These are phyloP conservation scores for Lactifluus hygrophoroides DNA, from an alignment of 768 basidiomycete genomes.

Conservation along the genomic window DNA sequence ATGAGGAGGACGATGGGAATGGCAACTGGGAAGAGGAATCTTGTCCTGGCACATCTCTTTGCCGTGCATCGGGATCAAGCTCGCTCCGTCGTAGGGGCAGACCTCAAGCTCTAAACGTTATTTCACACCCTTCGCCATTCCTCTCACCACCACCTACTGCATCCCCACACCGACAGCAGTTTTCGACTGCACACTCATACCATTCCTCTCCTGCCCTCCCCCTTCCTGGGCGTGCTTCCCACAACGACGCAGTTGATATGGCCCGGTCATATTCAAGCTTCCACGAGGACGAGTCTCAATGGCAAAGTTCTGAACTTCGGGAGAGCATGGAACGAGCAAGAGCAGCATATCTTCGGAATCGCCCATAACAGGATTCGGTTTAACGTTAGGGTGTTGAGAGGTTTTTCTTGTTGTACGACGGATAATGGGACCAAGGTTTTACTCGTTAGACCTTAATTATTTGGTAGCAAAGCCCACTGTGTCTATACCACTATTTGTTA, in stretches of 20 bases:
- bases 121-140: constrained; percentile 26
- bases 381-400: not conserved
- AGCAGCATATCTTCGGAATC: constrained; percentile 25
- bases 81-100: constrained; percentile 22
- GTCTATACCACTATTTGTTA: constrained; percentile 3
- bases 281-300: constrained; percentile 40
- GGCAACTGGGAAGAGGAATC: constrained; percentile 71
- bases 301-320: constrained; percentile 57
- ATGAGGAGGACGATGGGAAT: constrained; percentile 68
- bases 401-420: not conserved
- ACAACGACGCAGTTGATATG: constrained; percentile 20
- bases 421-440: not conserved
- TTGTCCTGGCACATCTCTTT: constrained; percentile 16
- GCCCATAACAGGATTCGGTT: constrained; percentile 5
- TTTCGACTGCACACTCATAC: constrained; percentile 18
- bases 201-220: constrained; percentile 24
- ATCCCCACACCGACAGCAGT: constrained; percentile 12
- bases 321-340: constrained; percentile 68
- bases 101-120: constrained; percentile 18
- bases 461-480: no score
- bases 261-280: constrained; percentile 22
- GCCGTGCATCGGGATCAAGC: constrained; percentile 22
- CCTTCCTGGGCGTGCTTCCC: constrained; percentile 22
- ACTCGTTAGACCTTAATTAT: no score
- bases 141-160: constrained; percentile 24